Evolutionary conservation across 2,329 filamentous ascomycete species (phyloP), one percentile per base, ranked within the genome.

Genomic region (Lojkania enalia): DNA sequence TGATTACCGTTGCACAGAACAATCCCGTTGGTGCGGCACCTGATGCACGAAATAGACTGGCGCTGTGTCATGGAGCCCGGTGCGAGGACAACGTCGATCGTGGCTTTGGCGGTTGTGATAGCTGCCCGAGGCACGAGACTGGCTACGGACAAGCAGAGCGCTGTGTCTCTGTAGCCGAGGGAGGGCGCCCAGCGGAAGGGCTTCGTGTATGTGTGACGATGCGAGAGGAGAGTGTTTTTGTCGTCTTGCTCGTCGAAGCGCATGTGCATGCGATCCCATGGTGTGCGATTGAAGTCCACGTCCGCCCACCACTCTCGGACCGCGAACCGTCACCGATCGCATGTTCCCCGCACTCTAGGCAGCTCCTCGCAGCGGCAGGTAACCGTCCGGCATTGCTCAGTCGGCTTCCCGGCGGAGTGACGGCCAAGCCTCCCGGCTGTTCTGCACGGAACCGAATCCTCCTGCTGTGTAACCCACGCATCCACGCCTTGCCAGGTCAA

Each of bases 401-500:
- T 46, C 48, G 46, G 54, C 42, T 50, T 57, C 40, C 54, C 51
- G 51, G 46, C 36, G 18, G 30, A 32, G 5, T 12, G 18, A 41
- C 43, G 41, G 51, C 46, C 48, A 53, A 60, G 54, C 39, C 47
- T 50, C 55, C 48, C 50, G 42, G 44, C 32, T 43, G 39, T 32
- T 40, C 41, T 48, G 48, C 48, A 49, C 52, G 35, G 42, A 48
- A 35, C 51, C 37, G 54, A 49, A 57, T 60, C 47, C 52, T 59
- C 54, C 54, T 64, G 64, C 51, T 42, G 65, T 68, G 64, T 54
- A 64, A 68, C 62, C 35, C 58, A 55, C 55, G 52, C 49, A 49
- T 51, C 60, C 59, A 59, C 51, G 55, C 61, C 57, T 44, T 46
- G 54, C 51, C 52, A 59, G 57, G 57, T 53, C 52, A 52, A 58